phyloP scores from a whole-genome alignment of 1,284 basidiomycete species.

The Trichosporon sp. region DNA sequence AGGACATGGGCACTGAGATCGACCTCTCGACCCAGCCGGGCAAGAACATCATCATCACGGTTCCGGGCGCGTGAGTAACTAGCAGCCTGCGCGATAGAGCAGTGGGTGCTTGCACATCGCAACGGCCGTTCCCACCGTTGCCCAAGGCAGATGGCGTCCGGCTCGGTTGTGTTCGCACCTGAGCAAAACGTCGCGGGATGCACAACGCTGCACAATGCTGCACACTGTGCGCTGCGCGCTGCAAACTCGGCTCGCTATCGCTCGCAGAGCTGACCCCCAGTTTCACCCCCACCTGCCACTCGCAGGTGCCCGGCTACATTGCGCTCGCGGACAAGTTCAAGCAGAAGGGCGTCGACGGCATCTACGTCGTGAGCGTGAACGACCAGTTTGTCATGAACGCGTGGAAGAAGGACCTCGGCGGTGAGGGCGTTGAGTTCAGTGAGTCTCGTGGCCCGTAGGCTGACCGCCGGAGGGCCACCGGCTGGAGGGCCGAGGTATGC shows the following conservation, averaged over 20 bases:
- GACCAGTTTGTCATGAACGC: conserved; percentile 67
- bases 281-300: conserved; percentile 64
- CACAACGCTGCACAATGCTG: too few species aligned
- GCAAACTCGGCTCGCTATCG: too few species aligned
- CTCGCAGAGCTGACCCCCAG: too few species aligned
- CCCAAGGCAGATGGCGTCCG: too few species aligned
- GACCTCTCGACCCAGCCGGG: conserved; percentile 64
- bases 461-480: too few species aligned
- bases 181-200: too few species aligned
- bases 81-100: background rate
- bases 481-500: background rate
- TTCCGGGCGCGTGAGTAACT: conserved; percentile 47
- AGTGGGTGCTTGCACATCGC: background rate
- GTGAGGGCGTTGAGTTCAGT: conserved; percentile 50
- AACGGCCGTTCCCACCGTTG: too few species aligned
- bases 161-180: too few species aligned
- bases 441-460: conserved; percentile 25
- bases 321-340: conserved; percentile 66
- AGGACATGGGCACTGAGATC: conserved; percentile 60
- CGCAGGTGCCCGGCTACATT: conserved; percentile 69
- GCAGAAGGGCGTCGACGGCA: conserved; percentile 68
- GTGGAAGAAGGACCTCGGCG: conserved; percentile 69
- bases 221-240: too few species aligned
- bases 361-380: conserved; percentile 72
- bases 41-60: conserved; percentile 69